phyloP scores from a whole-genome alignment of 2,329 filamentous ascomycete species.

The Xylaria sp. region DNA sequence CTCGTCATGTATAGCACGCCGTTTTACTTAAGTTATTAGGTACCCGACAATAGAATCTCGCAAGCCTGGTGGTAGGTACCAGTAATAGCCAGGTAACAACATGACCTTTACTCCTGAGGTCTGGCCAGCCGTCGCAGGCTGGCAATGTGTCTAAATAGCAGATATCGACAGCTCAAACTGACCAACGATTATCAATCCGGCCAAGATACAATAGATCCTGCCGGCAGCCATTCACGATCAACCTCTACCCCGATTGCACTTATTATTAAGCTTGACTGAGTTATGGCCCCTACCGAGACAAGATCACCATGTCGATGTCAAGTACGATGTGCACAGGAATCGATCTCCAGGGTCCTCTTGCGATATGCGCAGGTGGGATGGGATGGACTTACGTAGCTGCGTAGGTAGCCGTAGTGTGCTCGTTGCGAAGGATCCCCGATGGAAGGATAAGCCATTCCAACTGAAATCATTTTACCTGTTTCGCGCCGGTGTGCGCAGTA shows the following conservation, averaged over 20 bases:
- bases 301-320: not conserved
- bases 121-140: not conserved
- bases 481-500: not conserved
- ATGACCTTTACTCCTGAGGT: no score
- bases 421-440: conserved; percentile 21
- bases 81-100: not conserved
- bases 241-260: not conserved
- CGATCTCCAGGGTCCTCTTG: conserved; percentile 1
- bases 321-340: no score
- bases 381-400: no score
- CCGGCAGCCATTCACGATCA: not conserved
- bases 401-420: no score
- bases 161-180: not conserved
- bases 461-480: not conserved
- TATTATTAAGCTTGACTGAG: not conserved
- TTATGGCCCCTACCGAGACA: not conserved
- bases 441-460: conserved; percentile 9
- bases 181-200: not conserved
- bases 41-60: no score
- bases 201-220: not conserved
- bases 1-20: no score
- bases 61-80: not conserved
- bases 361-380: no score
- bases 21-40: no score
- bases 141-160: no score